Evolutionary conservation across 2,329 filamentous ascomycete species (phyloP).

Genomic region (Fusarium chlamydosporum): DNA sequence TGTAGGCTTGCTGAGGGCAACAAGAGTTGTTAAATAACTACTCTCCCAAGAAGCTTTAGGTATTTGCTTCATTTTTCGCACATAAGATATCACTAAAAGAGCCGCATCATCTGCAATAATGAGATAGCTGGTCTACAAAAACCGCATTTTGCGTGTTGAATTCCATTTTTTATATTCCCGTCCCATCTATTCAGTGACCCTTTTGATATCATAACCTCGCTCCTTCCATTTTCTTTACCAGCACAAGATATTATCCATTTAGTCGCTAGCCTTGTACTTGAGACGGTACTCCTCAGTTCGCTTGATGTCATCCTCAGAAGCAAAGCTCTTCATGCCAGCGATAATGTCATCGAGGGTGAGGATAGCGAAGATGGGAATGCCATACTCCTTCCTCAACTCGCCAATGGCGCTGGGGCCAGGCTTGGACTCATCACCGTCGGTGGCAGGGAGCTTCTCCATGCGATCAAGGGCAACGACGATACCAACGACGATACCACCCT

Average conservation of each 20-base stretch:
- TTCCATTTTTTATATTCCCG: slow-evolving; percentile 7
- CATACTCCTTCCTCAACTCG: slow-evolving; percentile 85
- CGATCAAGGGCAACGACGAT: slow-evolving; percentile 92
- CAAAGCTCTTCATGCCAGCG: slow-evolving; percentile 73
- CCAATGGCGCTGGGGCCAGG: slow-evolving; percentile 85
- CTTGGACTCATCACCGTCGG: slow-evolving; percentile 75
- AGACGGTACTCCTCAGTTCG: slow-evolving; percentile 80
- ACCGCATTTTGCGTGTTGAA: slow-evolving; percentile 19
- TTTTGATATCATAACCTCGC: slow-evolving; percentile 30
- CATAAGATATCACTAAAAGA: slow-evolving; percentile 27
- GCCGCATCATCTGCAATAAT: slow-evolving; percentile 35
- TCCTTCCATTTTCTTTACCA: not conserved
- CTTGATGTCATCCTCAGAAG: slow-evolving; percentile 73
- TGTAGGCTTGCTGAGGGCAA: slow-evolving; percentile 6
- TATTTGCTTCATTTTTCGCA: slow-evolving; percentile 25
- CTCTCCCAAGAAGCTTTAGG: slow-evolving; percentile 15
- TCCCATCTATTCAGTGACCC: slow-evolving; percentile 25
- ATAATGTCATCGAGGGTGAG: slow-evolving; percentile 88
- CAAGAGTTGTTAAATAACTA: slow-evolving; percentile 8
- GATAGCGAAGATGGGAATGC: slow-evolving; percentile 86
- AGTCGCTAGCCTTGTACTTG: slow-evolving; percentile 74
- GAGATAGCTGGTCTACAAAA: slow-evolving; percentile 45
- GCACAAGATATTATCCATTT: slow-evolving; percentile 20
- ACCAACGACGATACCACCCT: slow-evolving; percentile 87
- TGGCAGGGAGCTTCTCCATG: slow-evolving; percentile 81